Evolutionary conservation across 257 asterid species (phyloP).

Genomic region (Parsonsia alboflavescens): DNA sequence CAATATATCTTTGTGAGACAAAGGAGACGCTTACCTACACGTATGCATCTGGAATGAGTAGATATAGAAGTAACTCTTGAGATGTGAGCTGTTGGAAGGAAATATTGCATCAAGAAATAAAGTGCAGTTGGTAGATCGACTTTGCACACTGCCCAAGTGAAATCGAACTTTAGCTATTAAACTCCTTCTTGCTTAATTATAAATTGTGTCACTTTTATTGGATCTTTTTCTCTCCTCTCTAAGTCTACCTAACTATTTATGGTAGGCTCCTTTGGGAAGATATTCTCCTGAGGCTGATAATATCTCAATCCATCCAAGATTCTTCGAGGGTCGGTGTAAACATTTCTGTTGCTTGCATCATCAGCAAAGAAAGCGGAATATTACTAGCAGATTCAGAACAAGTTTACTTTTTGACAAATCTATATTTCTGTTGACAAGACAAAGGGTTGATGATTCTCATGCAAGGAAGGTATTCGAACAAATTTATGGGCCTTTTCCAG

Average conservation of each 20-base stretch:
- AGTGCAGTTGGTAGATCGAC: not conserved
- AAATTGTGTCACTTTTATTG: not conserved
- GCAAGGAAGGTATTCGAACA: slow-evolving; percentile 33
- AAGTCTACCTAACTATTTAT: slow-evolving; percentile 5
- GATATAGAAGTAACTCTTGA: not conserved
- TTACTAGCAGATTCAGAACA: slow-evolving; percentile 41
- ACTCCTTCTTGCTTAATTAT: not conserved
- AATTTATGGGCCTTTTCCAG: not conserved
- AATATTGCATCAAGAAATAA: not conserved
- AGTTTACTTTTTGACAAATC: slow-evolving; percentile 66
- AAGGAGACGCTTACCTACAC: not conserved
- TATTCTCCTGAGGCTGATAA: slow-evolving; percentile 38
- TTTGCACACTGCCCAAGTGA: not conserved
- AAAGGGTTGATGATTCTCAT: slow-evolving; percentile 28
- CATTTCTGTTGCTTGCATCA: slow-evolving; percentile 57
- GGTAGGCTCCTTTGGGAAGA: slow-evolving; percentile 59
- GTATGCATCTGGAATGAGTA: not conserved
- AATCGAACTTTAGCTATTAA: not conserved
- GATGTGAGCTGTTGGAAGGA: not conserved
- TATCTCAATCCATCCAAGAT: slow-evolving; percentile 23
- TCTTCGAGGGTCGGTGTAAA: slow-evolving; percentile 23
- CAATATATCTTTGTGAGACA: not conserved
- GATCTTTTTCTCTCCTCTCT: not conserved
- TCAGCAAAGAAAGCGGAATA: slow-evolving; percentile 41
- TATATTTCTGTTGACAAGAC: slow-evolving; percentile 38